phyloP scores from a whole-genome alignment of 2,329 filamentous ascomycete genomes.

The Exophiala oligosperma region DNA sequence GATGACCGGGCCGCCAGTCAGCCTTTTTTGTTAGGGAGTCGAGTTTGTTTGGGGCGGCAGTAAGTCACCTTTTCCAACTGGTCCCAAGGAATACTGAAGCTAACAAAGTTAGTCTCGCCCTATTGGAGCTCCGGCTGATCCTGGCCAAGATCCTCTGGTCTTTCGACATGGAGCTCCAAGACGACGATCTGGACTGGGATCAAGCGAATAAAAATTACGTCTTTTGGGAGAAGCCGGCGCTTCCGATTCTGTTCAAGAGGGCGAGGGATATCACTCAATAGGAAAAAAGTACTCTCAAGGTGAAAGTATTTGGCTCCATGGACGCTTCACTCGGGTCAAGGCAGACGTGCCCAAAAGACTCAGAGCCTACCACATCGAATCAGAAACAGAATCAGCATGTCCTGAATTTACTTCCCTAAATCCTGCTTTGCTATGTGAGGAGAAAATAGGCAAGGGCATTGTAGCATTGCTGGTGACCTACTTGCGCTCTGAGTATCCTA shows the following conservation, averaged over 20 bases:
- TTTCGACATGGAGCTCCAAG: conserved; percentile 29
- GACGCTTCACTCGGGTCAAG: too few species aligned
- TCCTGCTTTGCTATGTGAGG: too few species aligned
- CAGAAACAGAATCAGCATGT: too few species aligned
- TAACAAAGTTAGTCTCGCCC: conserved; percentile 2
- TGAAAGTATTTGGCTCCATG: too few species aligned
- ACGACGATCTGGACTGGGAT: conserved; percentile 21
- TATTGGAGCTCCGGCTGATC: conserved; percentile 30
- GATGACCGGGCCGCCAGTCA: conserved; percentile 23
- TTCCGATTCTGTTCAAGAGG: conserved; percentile 3
- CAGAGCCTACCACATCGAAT: too few species aligned
- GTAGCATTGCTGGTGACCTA: too few species aligned
- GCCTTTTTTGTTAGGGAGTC: conserved; percentile 28
- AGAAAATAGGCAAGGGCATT: too few species aligned
- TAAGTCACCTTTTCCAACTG: conserved; percentile 10
- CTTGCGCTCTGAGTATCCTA: too few species aligned
- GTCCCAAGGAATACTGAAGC: background rate
- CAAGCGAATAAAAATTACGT: conserved; percentile 14
- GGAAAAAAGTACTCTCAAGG: too few species aligned
- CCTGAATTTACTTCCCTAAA: too few species aligned
- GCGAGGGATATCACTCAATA: background rate
- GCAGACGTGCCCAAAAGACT: too few species aligned
- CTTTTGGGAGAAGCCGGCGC: conserved; percentile 15
- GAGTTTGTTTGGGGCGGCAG: conserved; percentile 34
- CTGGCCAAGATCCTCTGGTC: conserved; percentile 25